Conservation (phyloP, 257 asterid species). For the Capsicum baccatum region DNA sequence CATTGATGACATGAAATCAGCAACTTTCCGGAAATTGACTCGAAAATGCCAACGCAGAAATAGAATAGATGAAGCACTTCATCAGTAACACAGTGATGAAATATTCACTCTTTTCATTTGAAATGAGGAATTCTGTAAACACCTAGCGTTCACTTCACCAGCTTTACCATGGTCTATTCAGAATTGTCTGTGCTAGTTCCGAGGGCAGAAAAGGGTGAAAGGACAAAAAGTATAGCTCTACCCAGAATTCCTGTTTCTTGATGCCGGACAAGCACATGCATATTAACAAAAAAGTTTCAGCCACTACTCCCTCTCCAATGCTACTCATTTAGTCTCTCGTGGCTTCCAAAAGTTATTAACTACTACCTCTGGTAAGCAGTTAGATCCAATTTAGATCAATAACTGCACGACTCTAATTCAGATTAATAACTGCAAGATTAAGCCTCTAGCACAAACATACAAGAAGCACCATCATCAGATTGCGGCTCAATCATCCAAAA, state of each 20-base stretch:
- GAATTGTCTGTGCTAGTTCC: neutral
- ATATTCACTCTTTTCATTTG: neutral
- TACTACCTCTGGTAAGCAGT: neutral
- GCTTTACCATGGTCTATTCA: neutral
- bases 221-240: neutral
- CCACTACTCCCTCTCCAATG: neutral
- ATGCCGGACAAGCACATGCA: neutral
- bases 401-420: neutral
- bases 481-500: neutral
- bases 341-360: neutral
- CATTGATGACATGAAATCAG: neutral
- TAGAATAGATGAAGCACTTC: slow-evolving; percentile 1
- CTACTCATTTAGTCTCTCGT: neutral
- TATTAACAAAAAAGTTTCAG: neutral
- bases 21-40: neutral
- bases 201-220: neutral
- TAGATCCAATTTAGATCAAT: neutral
- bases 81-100: neutral
- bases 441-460: neutral
- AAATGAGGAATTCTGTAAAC: neutral
- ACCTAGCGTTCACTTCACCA: neutral
- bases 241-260: neutral
- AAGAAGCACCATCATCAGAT: neutral
- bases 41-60: neutral
- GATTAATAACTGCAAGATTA: neutral